Base-by-base conservation (phyloP, 352 stramenopile species). In the Pythium chondricola region DNA sequence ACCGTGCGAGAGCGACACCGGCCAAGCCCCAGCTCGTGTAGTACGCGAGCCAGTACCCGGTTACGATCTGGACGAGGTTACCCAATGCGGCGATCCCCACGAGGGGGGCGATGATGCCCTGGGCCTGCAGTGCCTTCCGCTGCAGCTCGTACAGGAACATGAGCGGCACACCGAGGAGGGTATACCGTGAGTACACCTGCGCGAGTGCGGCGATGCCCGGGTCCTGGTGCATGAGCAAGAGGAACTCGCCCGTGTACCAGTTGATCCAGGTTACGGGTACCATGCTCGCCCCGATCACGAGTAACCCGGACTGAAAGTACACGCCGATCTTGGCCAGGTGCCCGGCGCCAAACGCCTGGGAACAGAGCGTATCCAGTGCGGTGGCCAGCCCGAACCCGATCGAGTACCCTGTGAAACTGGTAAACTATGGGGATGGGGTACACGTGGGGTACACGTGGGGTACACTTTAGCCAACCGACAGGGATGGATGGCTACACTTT, bases 91-190 rank as follows among this genome's bases (percentile, higher is more conserved):
- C 69, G 26, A 87, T 73, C 8, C 65, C 29, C 6, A 87, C 53
- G 37, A 90, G 71, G 16, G 81, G 81, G 2, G 60, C 53, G 7
- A 80, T 69, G 51, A 88, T 79, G 50, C 85, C 85, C 48, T 85
- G 67, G 11, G 81, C 73, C 37, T 93, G 78, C n/a, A 78, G 58
- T 5, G 82, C 50, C 50, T 90, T 90, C 39, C 77, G 67, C 20
- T 74, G 48, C 26, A 89, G 58, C 54, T 93, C 77, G 46, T 90
- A 95, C n/a, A 67, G 27, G 43, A 85, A 90, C 1, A 88, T 48
- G 41, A 85, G 87, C 8, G 82, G 84, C 20, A 91, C 43, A 16
- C 81, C 77, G 27, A 83, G 63, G 1, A 91, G 32, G 2, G 69
- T 73, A 55, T 68, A 69, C 8, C 56, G 52, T 14, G 65, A 69